These are phyloP conservation scores for Phanerodontia chrysosporium DNA, from an alignment of 768 basidiomycete species.

Conservation along the genomic window DNA sequence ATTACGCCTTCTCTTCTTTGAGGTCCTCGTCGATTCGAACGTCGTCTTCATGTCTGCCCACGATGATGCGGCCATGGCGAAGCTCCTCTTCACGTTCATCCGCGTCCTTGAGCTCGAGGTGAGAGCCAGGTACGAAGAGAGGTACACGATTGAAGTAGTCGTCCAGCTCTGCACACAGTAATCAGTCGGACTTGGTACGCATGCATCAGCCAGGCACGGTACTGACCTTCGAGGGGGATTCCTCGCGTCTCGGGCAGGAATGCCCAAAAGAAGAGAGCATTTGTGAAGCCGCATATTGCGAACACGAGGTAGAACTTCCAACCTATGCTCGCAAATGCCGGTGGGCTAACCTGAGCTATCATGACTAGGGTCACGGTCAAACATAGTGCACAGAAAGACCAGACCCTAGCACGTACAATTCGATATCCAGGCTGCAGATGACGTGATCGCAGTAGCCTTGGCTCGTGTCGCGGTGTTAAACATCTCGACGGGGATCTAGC, in stretches of 20 bases:
- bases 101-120: conserved; percentile 10
- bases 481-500: conserved; percentile 23
- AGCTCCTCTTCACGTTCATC: conserved; percentile 21
- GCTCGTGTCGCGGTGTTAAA: conserved; percentile 24
- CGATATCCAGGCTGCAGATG: conserved; percentile 23
- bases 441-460: conserved; percentile 22
- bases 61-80: conserved; percentile 14
- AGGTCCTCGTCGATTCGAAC: conserved; percentile 8
- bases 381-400: too few relatives aligned
- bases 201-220: neutral
- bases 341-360: conserved; percentile 23
- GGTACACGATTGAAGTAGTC: conserved; percentile 21
- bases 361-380: conserved; percentile 13
- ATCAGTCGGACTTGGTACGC: neutral
- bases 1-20: conserved; percentile 12
- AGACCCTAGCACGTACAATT: conserved; percentile 16
- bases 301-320: conserved; percentile 24
- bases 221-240: conserved; percentile 20
- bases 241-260: conserved; percentile 24
- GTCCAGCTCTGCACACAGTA: conserved; percentile 17
- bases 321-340: conserved; percentile 20
- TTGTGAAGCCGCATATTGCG: conserved; percentile 21
- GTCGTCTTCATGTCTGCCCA: conserved; percentile 10
- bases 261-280: conserved; percentile 24
- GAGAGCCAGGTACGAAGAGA: conserved; percentile 19